Evolutionary conservation across 352 stramenopile genomes (phyloP).

Genomic region (Globisporangium heterothallicum): DNA sequence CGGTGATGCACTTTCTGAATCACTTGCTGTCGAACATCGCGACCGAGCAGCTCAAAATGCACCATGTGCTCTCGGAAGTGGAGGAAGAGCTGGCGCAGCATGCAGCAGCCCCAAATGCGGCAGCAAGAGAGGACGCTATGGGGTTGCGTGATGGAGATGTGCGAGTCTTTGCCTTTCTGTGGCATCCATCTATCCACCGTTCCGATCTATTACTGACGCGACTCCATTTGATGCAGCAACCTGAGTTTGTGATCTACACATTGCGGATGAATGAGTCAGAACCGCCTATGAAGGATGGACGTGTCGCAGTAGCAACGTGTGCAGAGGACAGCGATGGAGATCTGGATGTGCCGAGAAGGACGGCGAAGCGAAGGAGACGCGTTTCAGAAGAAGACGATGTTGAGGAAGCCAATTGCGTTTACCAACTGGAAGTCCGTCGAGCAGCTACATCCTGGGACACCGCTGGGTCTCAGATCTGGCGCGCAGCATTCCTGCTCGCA

Average conservation of each 20-base stretch:
- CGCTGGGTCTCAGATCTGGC: slow-evolving; percentile 44
- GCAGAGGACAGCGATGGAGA: slow-evolving; percentile 13
- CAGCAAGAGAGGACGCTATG: background rate
- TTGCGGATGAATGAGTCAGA: slow-evolving; percentile 1
- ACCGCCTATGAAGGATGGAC: background rate
- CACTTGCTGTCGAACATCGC: background rate
- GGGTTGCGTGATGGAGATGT: background rate
- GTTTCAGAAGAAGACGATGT: slow-evolving; percentile 1
- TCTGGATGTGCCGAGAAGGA: slow-evolving; percentile 9
- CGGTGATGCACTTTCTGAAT: background rate
- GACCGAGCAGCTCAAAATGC: no score
- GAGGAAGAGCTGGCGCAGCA: slow-evolving; percentile 5
- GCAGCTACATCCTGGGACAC: slow-evolving; percentile 21
- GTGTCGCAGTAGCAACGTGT: no score
- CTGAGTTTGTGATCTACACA: slow-evolving; percentile 6
- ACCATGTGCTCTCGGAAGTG: slow-evolving; percentile 2
- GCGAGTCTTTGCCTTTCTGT: background rate
- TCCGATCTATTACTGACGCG: background rate
- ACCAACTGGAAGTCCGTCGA: slow-evolving; percentile 18
- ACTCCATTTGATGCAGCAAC: background rate
- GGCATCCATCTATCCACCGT: background rate
- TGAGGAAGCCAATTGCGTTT: slow-evolving; percentile 7
- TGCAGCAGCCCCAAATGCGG: background rate
- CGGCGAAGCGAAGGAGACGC: background rate
- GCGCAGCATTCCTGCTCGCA: slow-evolving; percentile 46